Evolutionary conservation across 2,329 filamentous ascomycete genomes (phyloP).

Genomic region (Fusarium pseudonygamai): DNA sequence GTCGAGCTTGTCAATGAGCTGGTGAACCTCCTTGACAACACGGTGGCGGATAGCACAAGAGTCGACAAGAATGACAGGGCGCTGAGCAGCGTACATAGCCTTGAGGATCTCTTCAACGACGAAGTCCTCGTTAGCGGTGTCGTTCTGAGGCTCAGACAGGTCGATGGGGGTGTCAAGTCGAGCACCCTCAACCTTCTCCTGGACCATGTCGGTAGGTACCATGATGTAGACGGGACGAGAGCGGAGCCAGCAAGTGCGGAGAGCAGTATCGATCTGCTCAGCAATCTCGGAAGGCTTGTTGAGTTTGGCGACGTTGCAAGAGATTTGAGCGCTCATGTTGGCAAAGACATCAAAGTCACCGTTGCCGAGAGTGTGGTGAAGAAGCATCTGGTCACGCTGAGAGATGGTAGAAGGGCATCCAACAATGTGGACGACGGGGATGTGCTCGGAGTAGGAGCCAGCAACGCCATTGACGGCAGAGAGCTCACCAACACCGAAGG

Average conservation of each 20-base stretch:
- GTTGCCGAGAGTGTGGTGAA: conserved; percentile 77
- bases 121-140: conserved; percentile 78
- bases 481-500: conserved; percentile 79
- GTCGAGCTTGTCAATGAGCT: conserved; percentile 75
- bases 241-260: conserved; percentile 77
- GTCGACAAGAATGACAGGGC: conserved; percentile 83
- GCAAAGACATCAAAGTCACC: conserved; percentile 86
- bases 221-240: conserved; percentile 86
- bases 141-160: conserved; percentile 70
- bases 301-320: conserved; percentile 75
- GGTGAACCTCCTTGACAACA: conserved; percentile 76
- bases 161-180: conserved; percentile 77
- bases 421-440: conserved; percentile 76
- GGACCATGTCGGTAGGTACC: conserved; percentile 82
- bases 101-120: conserved; percentile 83
- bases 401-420: conserved; percentile 60
- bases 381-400: conserved; percentile 58
- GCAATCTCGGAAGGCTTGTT: conserved; percentile 76
- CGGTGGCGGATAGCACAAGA: conserved; percentile 83
- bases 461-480: conserved; percentile 78
- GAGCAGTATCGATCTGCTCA: conserved; percentile 78
- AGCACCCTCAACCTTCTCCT: conserved; percentile 78
- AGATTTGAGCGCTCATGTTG: conserved; percentile 78
- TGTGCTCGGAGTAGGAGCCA: conserved; percentile 77
- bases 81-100: conserved; percentile 76